Evolutionary conservation across 1,284 basidiomycete species (phyloP), one percentile per base, ranked within the genome.

Genomic region (Ceratobasidium papillatum): DNA sequence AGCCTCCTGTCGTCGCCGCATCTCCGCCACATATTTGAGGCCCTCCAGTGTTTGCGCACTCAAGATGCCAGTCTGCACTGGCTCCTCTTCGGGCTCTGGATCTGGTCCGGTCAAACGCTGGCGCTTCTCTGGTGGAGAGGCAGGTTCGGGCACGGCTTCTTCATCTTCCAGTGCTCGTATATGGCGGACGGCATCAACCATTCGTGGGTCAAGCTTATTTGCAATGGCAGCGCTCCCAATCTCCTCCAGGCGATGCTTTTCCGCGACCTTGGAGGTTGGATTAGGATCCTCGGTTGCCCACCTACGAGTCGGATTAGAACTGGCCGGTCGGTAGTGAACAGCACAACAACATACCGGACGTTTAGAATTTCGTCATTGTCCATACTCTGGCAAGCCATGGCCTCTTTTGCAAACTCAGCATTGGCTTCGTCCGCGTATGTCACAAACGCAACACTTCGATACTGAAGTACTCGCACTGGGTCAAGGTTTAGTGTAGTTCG

Each of bases 251-350:
- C 95, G 86, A 22, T 88, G 86, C 80, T 95, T 93, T 83, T 98
- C 96, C 1, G 89, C 88, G 5, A 92, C 89, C 80, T 95, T 96
- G 74, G 91, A 90, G 0, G 89, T 90, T 0, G 96, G 96, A 81
- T 98, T 98, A 1, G 96, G 96, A 81, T 98, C 96, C 81, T 97
- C 96, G 0, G 96, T 98, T 54, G 96, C 96, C 96, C 96, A 98
- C 71, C 77, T 77, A 27, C 43, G 41, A 36, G 63, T 14, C 38
- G 3, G 32, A 62, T 59, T 30, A 74, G 75, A 51, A 25, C 34
- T 30, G 19, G 19, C 51, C 12, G 43, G 78, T 79, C 64, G 45
- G 58, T 47, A 30, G 30, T 36, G 58, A 25, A 52, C 4, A 8
- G 25, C 19, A 27, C n/a, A n/a, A 38, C 36, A 22, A 80, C 84